Percentiles rank a stretch among this genome's conserved stretches.
Evolutionary conservation across 441 rosid genomes (phyloP).

Genomic region (Croton laevigatus): DNA sequence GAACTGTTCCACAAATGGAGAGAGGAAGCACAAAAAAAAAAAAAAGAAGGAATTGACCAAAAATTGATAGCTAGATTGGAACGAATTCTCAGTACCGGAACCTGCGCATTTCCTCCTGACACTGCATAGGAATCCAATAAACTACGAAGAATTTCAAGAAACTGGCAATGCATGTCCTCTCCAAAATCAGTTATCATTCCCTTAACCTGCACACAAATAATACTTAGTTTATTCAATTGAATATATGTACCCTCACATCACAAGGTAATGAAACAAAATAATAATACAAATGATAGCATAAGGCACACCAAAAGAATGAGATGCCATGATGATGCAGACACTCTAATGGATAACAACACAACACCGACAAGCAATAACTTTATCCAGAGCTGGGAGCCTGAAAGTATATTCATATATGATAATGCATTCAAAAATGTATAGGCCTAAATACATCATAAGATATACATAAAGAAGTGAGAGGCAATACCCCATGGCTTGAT

Average conservation of each 20-base stretch:
- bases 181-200: constrained; percentile 98
- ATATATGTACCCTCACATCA: neutral
- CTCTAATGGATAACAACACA: neutral
- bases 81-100: constrained; percentile 29
- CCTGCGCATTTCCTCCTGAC: constrained; percentile 92
- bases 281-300: neutral
- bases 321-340: neutral
- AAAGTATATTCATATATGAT: neutral
- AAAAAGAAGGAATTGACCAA: constrained; percentile 8
- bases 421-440: neutral
- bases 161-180: constrained; percentile 96
- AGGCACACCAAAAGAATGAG: neutral
- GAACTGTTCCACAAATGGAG: neutral
- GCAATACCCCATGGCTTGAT: constrained; percentile 3
- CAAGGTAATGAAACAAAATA: neutral
- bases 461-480: neutral
- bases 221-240: neutral
- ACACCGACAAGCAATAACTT: neutral
- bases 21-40: neutral
- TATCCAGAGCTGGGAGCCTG: neutral
- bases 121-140: constrained; percentile 83
- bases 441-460: no score
- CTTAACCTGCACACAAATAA: constrained; percentile 56
- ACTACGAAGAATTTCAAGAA: constrained; percentile 96
- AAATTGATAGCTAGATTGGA: constrained; percentile 16